Base-by-base conservation (phyloP, 176 grass and related monocot species). In the Cenchrus fungigraminus region DNA sequence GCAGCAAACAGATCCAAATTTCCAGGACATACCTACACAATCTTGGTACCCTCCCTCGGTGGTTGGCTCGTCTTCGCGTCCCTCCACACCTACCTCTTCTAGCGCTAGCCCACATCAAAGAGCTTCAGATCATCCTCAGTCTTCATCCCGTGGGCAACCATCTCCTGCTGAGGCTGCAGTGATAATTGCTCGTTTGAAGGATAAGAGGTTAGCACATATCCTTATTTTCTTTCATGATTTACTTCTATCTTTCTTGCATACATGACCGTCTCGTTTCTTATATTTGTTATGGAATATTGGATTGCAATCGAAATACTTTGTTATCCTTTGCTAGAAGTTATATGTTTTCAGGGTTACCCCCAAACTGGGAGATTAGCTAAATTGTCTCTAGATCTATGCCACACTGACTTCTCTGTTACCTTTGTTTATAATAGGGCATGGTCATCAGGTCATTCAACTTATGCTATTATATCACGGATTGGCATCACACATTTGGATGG, bases 11-110 rank as follows among this genome's bases (percentile, higher is more conserved):
- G 89, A 87, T 55, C 29, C 90, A 44, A 98, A 89, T 89, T 89
- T 92, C 54, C 91, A 89, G 81, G 92, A 92, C 58, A 91, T 75
- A 19, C 60, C 93, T 80, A 69, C 83, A 8, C 91, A 98, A 65
- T 91, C 93, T n/a, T 98, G 91, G 93, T 92, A 94, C 78, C 89
- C 96, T 81, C 87, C 89, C 19, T 90, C 93, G 0, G 89, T 94
- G 44, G 63, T 64, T 10, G 66, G 75, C 77, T 90, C 95, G 51
- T 83, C 83, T 75, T 94, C 96, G 63, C 82, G 79, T 51, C 74
- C 91, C 56, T 87, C 94, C 40, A 94, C 86, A 3, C 87, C 91
- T 74, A 88, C 68, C 78, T 77, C 87, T 40, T 93, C 91, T 42
- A 72, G 76, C 87, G 76, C 55, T 28, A 90, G 77, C 82, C 20